Percentiles rank a stretch among this genome's conserved stretches.
These are phyloP conservation scores for Pleurotus tuoliensis DNA, from an alignment of 768 basidiomycete species.

Conservation along the genomic window DNA sequence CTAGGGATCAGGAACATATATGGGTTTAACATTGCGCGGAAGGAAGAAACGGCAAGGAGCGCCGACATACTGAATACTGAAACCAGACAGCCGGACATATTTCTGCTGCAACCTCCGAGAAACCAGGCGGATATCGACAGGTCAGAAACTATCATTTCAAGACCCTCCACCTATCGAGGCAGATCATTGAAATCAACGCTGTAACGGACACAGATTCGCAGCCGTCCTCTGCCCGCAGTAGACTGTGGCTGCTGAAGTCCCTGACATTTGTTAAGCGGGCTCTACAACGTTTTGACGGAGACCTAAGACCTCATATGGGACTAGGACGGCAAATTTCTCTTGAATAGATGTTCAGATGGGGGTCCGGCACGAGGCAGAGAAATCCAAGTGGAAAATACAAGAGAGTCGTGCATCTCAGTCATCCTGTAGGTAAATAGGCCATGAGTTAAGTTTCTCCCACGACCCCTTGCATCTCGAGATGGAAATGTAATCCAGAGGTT, in stretches of 20 bases:
- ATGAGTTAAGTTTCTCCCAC: not conserved
- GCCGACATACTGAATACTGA: constrained; percentile 1
- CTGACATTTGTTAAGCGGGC: not conserved
- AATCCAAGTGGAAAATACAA: not conserved
- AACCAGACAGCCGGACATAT: not conserved
- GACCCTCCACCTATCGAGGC: too few relatives aligned
- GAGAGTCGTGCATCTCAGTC: not conserved
- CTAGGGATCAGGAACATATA: constrained; percentile 5
- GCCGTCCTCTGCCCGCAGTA: too few relatives aligned
- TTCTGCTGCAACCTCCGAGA: not conserved
- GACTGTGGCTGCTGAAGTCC: not conserved
- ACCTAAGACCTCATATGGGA: too few relatives aligned
- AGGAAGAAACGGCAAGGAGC: not conserved
- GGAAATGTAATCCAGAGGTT: too few relatives aligned
- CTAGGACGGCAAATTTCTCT: not conserved
- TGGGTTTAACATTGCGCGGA: not conserved
- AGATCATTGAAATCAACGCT: too few relatives aligned
- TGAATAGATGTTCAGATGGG: not conserved
- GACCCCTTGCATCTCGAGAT: not conserved
- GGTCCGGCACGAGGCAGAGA: not conserved
- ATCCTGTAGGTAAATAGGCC: not conserved
- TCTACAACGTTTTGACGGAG: not conserved
- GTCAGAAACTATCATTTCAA: not conserved
- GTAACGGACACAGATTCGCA: too few relatives aligned
- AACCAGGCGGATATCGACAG: not conserved